Conservation (phyloP, 345 rosid genomes). For the Melastoma malabathricum region DNA sequence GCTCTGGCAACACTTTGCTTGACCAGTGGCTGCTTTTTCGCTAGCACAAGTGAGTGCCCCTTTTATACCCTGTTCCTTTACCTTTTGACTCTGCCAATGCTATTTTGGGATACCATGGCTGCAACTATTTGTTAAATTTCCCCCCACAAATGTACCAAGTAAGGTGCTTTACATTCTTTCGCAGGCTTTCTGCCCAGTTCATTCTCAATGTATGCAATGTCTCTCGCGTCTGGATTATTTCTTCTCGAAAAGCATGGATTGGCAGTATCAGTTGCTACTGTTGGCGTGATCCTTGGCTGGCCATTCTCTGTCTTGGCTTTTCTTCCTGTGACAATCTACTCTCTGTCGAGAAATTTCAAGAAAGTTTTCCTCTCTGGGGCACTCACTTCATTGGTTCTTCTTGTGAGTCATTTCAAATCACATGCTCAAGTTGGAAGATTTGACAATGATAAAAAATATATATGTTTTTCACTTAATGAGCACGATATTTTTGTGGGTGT, state of each 20-base stretch:
- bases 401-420: slow-evolving; percentile 38
- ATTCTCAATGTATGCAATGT: slow-evolving; percentile 92
- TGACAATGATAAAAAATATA: too few species aligned
- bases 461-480: too few species aligned
- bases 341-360: slow-evolving; percentile 57
- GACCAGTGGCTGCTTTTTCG: slow-evolving; percentile 97
- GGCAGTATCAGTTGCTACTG: slow-evolving; percentile 67
- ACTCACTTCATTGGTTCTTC: slow-evolving; percentile 36
- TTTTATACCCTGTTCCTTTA: slow-evolving; percentile 1
- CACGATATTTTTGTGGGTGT: too few species aligned
- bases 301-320: slow-evolving; percentile 93
- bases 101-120: too few species aligned
- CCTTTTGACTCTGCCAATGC: neutral
- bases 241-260: slow-evolving; percentile 61
- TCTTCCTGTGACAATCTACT: slow-evolving; percentile 54
- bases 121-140: too few species aligned
- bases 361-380: slow-evolving; percentile 59
- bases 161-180: neutral
- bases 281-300: slow-evolving; percentile 94
- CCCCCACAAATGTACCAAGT: too few species aligned
- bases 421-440: neutral
- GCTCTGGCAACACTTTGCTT: slow-evolving; percentile 92
- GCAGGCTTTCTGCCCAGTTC: slow-evolving; percentile 97
- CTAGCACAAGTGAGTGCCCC: slow-evolving; percentile 79
- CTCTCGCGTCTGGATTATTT: slow-evolving; percentile 83